Conservation (phyloP, 805 yeast genomes). For the Metschnikowia borealis region DNA sequence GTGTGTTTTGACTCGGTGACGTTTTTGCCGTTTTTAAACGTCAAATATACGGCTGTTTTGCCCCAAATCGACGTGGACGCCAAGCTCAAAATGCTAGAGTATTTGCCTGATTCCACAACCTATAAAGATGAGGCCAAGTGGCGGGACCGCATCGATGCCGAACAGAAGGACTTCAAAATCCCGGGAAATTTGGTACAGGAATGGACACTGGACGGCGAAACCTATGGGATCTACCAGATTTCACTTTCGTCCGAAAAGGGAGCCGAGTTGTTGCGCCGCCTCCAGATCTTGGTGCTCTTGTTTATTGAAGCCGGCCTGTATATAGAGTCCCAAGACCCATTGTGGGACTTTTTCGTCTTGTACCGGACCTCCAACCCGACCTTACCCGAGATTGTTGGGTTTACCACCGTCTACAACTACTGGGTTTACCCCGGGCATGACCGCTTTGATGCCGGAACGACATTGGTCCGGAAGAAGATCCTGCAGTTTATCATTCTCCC, state of each 20-base stretch:
- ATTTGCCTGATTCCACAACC: constrained; percentile 59
- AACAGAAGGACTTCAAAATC: constrained; percentile 38
- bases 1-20: constrained; percentile 70
- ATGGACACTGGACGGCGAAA: constrained; percentile 33
- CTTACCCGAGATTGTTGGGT: constrained; percentile 61
- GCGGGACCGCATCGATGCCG: constrained; percentile 53
- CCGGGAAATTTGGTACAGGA: constrained; percentile 37
- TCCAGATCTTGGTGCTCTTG: constrained; percentile 75
- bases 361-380: constrained; percentile 23
- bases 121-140: constrained; percentile 64
- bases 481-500: constrained; percentile 87
- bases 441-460: constrained; percentile 44
- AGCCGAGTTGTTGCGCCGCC: constrained; percentile 55
- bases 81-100: constrained; percentile 47
- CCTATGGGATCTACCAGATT: constrained; percentile 51
- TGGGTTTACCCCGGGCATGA: constrained; percentile 64
- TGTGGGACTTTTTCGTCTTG: constrained; percentile 76
- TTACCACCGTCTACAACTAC: constrained; percentile 77
- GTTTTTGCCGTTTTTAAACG: constrained; percentile 66
- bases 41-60: constrained; percentile 52
- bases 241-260: constrained; percentile 40
- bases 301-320: constrained; percentile 93
- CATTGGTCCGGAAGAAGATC: constrained; percentile 60
- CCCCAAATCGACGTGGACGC: constrained; percentile 59
- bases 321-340: constrained; percentile 69